Evolutionary conservation across 768 basidiomycete species (phyloP).

Genomic region (Hortiboletus campestris): DNA sequence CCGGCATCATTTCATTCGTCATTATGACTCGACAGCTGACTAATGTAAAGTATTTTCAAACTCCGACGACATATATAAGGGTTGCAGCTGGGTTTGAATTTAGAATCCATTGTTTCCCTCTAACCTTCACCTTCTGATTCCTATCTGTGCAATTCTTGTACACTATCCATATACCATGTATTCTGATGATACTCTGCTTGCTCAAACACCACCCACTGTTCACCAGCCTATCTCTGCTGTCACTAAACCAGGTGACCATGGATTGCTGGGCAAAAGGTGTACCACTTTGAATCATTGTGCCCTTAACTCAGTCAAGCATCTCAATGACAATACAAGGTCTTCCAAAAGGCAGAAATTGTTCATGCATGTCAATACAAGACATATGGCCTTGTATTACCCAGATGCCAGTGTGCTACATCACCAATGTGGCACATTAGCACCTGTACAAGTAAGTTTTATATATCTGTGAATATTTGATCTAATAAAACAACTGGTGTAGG

Average conservation of each 20-base stretch:
- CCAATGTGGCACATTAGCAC: neutral
- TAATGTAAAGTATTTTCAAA: conserved; percentile 6
- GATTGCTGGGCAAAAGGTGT: conserved; percentile 4
- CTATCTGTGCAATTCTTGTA: neutral
- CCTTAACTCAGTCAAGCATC: neutral
- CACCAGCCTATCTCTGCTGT: neutral
- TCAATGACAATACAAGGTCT: neutral
- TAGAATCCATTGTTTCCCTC: neutral
- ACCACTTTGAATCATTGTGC: neutral
- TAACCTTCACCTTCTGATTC: neutral
- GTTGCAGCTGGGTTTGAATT: neutral
- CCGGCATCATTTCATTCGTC: neutral
- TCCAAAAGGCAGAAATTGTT: conserved; percentile 8
- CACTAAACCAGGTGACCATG: neutral
- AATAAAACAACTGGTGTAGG: neutral
- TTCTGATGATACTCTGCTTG: neutral
- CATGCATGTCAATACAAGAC: conserved; percentile 20
- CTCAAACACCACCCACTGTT: neutral
- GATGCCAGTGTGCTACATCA: neutral
- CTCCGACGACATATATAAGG: conserved; percentile 18
- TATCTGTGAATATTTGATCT: accelerated
- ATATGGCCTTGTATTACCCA: conserved; percentile 2
- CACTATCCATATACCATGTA: conserved; percentile 11
- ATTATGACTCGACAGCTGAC: conserved; percentile 2
- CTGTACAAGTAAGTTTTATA: conserved; percentile 10